Evolutionary conservation across 805 yeast genomes (phyloP), one percentile per base, ranked within the genome.

Genomic region (Wickerhamiella kurtzmanii): DNA sequence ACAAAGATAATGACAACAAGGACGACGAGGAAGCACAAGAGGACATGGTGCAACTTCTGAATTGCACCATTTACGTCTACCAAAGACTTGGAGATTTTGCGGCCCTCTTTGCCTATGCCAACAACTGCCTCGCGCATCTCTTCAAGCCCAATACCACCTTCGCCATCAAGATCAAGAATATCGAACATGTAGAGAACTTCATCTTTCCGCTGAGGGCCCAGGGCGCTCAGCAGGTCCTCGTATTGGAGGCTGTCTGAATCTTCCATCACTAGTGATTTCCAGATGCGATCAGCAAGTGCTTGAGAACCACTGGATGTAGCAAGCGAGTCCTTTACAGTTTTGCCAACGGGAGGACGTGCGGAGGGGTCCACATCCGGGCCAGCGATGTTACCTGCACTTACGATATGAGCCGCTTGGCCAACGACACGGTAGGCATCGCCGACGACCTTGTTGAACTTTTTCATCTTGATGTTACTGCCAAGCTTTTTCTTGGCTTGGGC

Each of bases 201-300:
- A 11, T 54, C 60, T 17, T 56, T 52, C 22, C 52, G 50, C n/a
- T 53, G 55, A 11, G 46, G 47, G 17, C 68, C 67, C 5, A 64
- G 51, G 1, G 62, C 59, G n/a, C 59, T 61, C 3, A 55, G 46
- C 39, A 66, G 51, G 45, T 67, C 70, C 9, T 61, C 60, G 37
- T 59, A 52, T 2, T 54, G 50, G 35, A 66, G 55, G n/a, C 52
- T 50, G 3, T 57, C 63, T 2, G 63, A 52, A 44, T 58, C 68
- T 44, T 67, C 70, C 45, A 63, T 57, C 2, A 66, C 70, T 43
- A 67, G 52, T 5, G 70, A 63, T 51, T 63, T 59, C 71, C 71
- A 67, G 41, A 67, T 63, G 17, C 71, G 61, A 41, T 54, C 49
- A 5, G 67, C 70, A 43, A 67, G 53, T 4, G 57, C 55, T 37